Evolutionary conservation across 805 yeast genomes (phyloP).

Genomic region (Suhomyces prunicola): DNA sequence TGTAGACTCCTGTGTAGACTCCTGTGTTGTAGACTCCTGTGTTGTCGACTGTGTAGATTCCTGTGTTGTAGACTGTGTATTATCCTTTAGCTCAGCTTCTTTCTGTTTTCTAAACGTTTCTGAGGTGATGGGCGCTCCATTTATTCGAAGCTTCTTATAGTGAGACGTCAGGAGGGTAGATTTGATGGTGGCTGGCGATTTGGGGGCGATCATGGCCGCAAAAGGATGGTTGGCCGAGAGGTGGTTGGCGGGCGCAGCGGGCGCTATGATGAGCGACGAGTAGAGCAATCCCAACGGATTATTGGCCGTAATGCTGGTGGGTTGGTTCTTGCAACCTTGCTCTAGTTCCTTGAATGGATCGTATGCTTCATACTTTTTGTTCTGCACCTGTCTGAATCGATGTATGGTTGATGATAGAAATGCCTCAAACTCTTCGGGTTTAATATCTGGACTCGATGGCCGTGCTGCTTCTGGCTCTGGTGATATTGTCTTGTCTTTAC

Average conservation of each 20-base stretch:
- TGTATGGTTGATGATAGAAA: constrained; percentile 32
- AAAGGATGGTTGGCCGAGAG: constrained; percentile 11
- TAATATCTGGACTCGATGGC: not conserved
- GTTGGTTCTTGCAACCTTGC: not conserved
- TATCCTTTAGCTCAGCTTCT: not conserved
- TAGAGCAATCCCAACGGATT: constrained; percentile 29
- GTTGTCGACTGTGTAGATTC: too few relatives aligned
- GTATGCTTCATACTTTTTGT: constrained; percentile 8
- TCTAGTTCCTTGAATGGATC: constrained; percentile 8
- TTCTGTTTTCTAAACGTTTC: constrained; percentile 10
- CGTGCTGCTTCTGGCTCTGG: not conserved
- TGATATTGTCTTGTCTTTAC: not conserved
- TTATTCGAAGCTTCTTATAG: constrained; percentile 42
- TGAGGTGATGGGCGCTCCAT: constrained; percentile 34
- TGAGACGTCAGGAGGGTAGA: constrained; percentile 35
- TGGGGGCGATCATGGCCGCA: constrained; percentile 16
- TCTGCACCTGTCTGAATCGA: constrained; percentile 30
- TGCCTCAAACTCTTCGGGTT: constrained; percentile 28
- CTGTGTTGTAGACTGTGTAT: too few relatives aligned
- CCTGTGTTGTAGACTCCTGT: too few relatives aligned
- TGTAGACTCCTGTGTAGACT: too few relatives aligned
- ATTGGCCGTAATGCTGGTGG: not conserved
- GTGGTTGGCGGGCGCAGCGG: constrained; percentile 3
- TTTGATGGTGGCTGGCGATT: constrained; percentile 38
- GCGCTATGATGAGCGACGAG: constrained; percentile 18